Percentiles rank a stretch among this genome's conserved stretches.
Conservation (phyloP, 2,329 filamentous ascomycete genomes). For the Diaporthe amygdali region DNA sequence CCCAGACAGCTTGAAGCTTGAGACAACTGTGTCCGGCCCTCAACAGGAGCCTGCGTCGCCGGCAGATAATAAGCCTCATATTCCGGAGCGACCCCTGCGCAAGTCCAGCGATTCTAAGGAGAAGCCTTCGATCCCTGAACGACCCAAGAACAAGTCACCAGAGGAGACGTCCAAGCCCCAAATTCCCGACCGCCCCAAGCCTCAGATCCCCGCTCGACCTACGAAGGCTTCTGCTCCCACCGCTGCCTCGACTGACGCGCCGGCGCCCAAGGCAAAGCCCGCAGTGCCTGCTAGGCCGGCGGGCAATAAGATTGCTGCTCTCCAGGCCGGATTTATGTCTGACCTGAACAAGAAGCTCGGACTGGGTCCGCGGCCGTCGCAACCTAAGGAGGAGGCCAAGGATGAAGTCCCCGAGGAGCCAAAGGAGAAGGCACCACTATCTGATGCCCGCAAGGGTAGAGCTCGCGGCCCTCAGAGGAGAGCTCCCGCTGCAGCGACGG, state of each 20-base stretch:
- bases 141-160: slow-evolving; percentile 55
- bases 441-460: slow-evolving; percentile 87
- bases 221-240: slow-evolving; percentile 54
- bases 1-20: slow-evolving; percentile 80
- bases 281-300: slow-evolving; percentile 78
- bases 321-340: slow-evolving; percentile 91
- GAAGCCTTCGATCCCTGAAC: slow-evolving; percentile 54
- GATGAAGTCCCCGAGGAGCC: slow-evolving; percentile 61
- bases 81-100: slow-evolving; percentile 60
- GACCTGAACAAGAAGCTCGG: slow-evolving; percentile 90
- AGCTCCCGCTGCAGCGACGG: slow-evolving; percentile 37
- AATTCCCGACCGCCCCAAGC: slow-evolving; percentile 62
- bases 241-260: slow-evolving; percentile 46
- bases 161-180: slow-evolving; percentile 42
- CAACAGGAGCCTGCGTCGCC: slow-evolving; percentile 53
- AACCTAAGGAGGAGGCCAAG: slow-evolving; percentile 69
- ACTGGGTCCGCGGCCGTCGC: slow-evolving; percentile 77
- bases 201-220: slow-evolving; percentile 65
- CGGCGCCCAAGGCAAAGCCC: slow-evolving; percentile 75
- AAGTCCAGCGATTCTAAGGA: slow-evolving; percentile 44
- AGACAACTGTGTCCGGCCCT: slow-evolving; percentile 71
- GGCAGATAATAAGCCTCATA: slow-evolving; percentile 58
- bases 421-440: slow-evolving; percentile 77
- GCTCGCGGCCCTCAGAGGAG: slow-evolving; percentile 80
- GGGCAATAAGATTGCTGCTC: slow-evolving; percentile 85